Base-by-base conservation (phyloP, 2,329 filamentous ascomycete species). In the Colletotrichum destructivum region DNA sequence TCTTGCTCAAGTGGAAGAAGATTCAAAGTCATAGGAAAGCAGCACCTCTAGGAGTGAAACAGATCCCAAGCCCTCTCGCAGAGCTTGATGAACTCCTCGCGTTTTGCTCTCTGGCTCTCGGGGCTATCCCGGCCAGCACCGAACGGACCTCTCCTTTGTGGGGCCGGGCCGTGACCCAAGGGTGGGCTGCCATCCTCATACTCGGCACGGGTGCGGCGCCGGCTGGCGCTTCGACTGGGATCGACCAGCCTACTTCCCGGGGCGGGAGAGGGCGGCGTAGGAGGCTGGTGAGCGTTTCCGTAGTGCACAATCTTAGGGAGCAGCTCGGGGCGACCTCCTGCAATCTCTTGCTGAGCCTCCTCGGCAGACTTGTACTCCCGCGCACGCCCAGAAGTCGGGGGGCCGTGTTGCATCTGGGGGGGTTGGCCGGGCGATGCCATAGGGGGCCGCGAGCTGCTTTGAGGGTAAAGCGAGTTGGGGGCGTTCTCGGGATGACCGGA, bases 231-330 rank as follows among this genome's bases (percentile, higher is more conserved):
- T 79, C 88, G 88, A 75, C 84, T 86, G 71, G 85, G 82, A 75
- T 90, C 87, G 73, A 79, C 76, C 77, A 79, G 78, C 78, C 79
- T 83, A 75, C 80, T 82, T 65, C 86, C 87, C 66, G 91, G 86
- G 79, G 91, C 87, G 16, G 93, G 94, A 55, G 94, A 97, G 5
- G 95, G 95, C 46, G 96, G 95, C 2, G 95, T 98, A 4, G 95
- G 95, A 51, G 96, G 95, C 81, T 98, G 96, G 79, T 97, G 94
- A 9, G 60, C 23, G 57, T 95, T 94, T 49, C 93, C 94, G 81
- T 99, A 99, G 82, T 98, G 96, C 16, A 99, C 94, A 69, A 98
- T 90, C 82, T 96, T 96, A 26, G 96, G 96, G 62, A 98, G 87
- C 16, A 98, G 87, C 71, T 99, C 96, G 69, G 97, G 93, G 69